A percentile compares a stretch with the other conserved stretches of the same genome.
Evolutionary conservation across 2,329 filamentous ascomycete species (phyloP).

Genomic region (Penicillium rolfsii): DNA sequence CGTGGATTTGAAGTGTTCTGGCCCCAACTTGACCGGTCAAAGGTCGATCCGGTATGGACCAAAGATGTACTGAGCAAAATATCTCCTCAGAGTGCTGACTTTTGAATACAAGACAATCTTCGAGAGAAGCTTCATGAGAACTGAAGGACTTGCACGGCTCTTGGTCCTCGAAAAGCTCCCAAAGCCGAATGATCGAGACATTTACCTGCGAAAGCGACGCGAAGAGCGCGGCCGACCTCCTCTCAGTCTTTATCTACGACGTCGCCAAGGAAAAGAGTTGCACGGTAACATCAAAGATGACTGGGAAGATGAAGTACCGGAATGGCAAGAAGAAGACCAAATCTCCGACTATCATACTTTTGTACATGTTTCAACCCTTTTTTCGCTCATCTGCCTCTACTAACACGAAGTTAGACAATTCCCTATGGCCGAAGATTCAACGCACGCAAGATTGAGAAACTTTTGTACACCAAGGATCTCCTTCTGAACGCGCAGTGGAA

Average conservation of each 20-base stretch:
- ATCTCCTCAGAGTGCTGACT: neutral
- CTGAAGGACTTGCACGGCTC: conserved; percentile 75
- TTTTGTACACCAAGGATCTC: conserved; percentile 79
- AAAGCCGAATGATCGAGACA: conserved; percentile 66
- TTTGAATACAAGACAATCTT: conserved; percentile 65
- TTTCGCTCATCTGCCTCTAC: conserved; percentile 51
- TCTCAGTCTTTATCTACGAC: conserved; percentile 43
- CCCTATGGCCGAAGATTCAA: conserved; percentile 44
- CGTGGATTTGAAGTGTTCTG: conserved; percentile 84
- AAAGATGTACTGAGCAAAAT: neutral
- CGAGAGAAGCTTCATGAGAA: conserved; percentile 76
- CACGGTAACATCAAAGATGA: conserved; percentile 74
- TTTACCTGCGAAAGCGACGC: conserved; percentile 71
- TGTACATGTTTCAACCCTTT: conserved; percentile 58
- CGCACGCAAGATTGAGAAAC: conserved; percentile 69
- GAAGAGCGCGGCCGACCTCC: conserved; percentile 72
- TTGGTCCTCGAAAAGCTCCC: conserved; percentile 80
- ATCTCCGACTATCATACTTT: conserved; percentile 80
- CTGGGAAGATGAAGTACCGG: conserved; percentile 78
- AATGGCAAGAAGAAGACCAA: conserved; percentile 78
- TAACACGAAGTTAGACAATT: conserved; percentile 34
- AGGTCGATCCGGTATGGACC: conserved; percentile 65
- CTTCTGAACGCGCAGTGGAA: conserved; percentile 89
- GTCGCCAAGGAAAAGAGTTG: conserved; percentile 46
- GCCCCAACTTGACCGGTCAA: conserved; percentile 72